Conservation (phyloP, 2,329 filamentous ascomycete species). For the Talaromyces islandicus region DNA sequence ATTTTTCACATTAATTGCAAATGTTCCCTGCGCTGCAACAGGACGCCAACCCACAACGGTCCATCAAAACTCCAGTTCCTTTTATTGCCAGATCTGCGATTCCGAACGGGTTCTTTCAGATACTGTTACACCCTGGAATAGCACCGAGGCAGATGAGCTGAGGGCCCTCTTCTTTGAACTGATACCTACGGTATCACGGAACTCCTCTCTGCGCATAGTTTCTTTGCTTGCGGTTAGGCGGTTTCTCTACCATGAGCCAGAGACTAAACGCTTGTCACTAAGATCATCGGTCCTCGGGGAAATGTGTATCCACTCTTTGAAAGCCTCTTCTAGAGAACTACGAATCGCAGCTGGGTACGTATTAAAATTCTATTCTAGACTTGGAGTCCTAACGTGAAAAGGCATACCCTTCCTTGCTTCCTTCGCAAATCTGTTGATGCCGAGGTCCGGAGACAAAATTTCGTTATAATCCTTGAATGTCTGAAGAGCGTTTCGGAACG, state of each 20-base stretch:
- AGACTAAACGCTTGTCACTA: conserved; percentile 58
- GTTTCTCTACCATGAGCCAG: conserved; percentile 61
- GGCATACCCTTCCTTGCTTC: conserved; percentile 62
- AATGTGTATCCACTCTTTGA: conserved; percentile 74
- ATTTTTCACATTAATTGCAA: conserved; percentile 51
- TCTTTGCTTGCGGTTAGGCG: conserved; percentile 67
- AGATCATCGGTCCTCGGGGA: conserved; percentile 64
- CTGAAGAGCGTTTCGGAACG: conserved; percentile 68
- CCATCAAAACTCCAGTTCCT: conserved; percentile 17
- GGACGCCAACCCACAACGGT: conserved; percentile 35
- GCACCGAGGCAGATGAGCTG: conserved; percentile 24
- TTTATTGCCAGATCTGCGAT: conserved; percentile 33
- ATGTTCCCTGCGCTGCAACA: conserved; percentile 52
- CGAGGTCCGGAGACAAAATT: conserved; percentile 55
- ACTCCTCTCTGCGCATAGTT: conserved; percentile 58
- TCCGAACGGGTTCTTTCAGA: conserved; percentile 18
- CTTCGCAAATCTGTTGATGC: conserved; percentile 46
- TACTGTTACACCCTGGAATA: conserved; percentile 10
- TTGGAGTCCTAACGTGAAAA: conserved; percentile 24
- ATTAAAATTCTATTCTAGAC: not conserved
- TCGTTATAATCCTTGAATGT: conserved; percentile 63
- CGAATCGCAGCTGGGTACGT: conserved; percentile 68
- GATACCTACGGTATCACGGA: conserved; percentile 38
- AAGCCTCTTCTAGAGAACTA: conserved; percentile 78
- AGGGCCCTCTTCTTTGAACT: conserved; percentile 40